Percentiles rank a stretch among this genome's conserved stretches.
phyloP scores from a whole-genome alignment of 2,329 filamentous ascomycete species.

The Hymenoscyphus linearis region DNA sequence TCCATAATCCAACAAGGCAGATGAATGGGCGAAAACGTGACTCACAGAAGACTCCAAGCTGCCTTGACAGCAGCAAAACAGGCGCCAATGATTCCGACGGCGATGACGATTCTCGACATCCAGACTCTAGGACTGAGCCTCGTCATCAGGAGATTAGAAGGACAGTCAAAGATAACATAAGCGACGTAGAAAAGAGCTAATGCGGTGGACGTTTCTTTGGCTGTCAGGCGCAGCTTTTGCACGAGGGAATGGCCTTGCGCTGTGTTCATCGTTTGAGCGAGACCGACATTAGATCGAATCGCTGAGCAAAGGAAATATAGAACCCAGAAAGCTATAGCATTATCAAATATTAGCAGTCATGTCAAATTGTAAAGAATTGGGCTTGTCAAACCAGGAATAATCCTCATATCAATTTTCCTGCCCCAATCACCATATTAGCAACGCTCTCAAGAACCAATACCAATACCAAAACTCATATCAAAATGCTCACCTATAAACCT shows the following conservation, averaged over 20 bases:
- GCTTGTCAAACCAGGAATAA: constrained; percentile 41
- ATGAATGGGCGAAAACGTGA: constrained; percentile 3
- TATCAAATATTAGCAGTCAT: not conserved
- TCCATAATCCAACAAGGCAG: not conserved
- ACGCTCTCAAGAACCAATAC: not conserved
- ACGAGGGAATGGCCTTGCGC: constrained; percentile 67
- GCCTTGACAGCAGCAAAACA: constrained; percentile 78
- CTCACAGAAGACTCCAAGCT: constrained; percentile 66
- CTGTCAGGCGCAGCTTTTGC: constrained; percentile 60
- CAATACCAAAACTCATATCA: not conserved
- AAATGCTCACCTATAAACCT: constrained; percentile 34
- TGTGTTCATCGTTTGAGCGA: constrained; percentile 91
- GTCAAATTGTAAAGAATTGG: not conserved
- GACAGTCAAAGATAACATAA: constrained; percentile 85
- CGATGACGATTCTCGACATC: constrained; percentile 89
- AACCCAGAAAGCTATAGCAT: constrained; percentile 67
- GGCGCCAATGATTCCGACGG: constrained; percentile 76
- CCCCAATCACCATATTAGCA: not conserved
- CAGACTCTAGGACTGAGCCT: constrained; percentile 77
- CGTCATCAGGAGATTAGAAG: constrained; percentile 86
- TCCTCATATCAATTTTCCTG: constrained; percentile 50
- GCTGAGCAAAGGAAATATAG: constrained; percentile 91
- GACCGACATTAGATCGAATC: constrained; percentile 84
- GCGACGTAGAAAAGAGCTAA: constrained; percentile 87
- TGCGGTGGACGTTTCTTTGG: constrained; percentile 76